Evolutionary conservation across 192 early-diverging fungal genomes (phyloP).

Genomic region (Rhizoclosmatium globosum): DNA sequence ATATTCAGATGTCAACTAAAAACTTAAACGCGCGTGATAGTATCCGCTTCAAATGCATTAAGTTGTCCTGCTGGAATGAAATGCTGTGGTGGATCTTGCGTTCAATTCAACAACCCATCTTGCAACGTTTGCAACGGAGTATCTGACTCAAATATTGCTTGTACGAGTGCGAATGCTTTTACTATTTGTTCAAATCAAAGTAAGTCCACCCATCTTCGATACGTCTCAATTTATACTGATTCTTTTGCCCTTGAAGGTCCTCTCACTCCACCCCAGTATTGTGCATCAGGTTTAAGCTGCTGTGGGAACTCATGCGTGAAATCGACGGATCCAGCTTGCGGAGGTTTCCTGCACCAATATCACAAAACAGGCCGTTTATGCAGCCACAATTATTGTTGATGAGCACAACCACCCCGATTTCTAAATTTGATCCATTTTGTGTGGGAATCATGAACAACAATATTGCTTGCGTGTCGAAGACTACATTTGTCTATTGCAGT

Average conservation of each 20-base stretch:
- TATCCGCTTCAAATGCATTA: neutral
- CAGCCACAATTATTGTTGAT: neutral
- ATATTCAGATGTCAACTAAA: no score
- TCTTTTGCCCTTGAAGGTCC: neutral
- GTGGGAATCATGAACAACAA: constrained; percentile 18
- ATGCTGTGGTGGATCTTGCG: constrained; percentile 29
- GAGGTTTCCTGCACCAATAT: neutral
- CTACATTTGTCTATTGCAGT: constrained; percentile 39
- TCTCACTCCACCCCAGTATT: constrained; percentile 9
- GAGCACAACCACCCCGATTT: neutral
- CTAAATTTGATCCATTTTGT: constrained; percentile 4
- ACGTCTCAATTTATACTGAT: neutral
- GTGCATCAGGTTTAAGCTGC: constrained; percentile 12
- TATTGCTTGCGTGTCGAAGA: constrained; percentile 27
- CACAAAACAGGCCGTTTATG: neutral
- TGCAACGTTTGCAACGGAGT: constrained; percentile 23
- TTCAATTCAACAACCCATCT: neutral
- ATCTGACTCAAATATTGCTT: neutral
- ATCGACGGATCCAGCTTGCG: neutral
- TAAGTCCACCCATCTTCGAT: neutral
- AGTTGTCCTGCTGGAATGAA: constrained; percentile 8
- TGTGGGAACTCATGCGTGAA: constrained; percentile 23
- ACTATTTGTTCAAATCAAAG: constrained; percentile 14
- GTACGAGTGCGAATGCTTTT: constrained; percentile 12
- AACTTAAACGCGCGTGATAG: neutral